These are phyloP conservation scores for Ceratobasidium sp. DNA, from an alignment of 1,284 basidiomycete species.

Conservation along the genomic window DNA sequence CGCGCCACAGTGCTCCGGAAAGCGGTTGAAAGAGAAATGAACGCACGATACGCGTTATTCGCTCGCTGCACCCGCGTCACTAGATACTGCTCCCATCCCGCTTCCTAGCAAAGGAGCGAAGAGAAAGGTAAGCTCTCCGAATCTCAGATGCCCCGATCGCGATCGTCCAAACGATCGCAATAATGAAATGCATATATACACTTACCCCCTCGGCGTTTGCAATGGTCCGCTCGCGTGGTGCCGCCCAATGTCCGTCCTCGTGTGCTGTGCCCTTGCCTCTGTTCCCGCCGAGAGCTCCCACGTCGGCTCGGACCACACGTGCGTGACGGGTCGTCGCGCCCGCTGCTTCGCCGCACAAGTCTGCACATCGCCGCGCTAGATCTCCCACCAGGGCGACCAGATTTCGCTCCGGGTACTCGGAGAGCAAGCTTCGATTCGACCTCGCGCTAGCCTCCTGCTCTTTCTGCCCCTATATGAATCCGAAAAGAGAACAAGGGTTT, in stretches of 20 bases:
- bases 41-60: constrained; percentile 22
- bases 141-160: constrained; percentile 32
- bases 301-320: constrained; percentile 7
- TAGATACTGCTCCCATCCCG: constrained; percentile 47
- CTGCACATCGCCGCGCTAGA: constrained; percentile 67
- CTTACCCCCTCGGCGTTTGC: constrained; percentile 24
- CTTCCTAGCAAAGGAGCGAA: constrained; percentile 48
- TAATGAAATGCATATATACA: constrained; percentile 36
- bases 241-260: constrained; percentile 8
- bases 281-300: constrained; percentile 3
- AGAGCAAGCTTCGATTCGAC: constrained; percentile 34
- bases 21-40: constrained; percentile 11
- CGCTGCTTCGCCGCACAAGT: constrained; percentile 70
- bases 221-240: constrained; percentile 26
- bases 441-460: constrained; percentile 26
- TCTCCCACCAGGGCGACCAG: constrained; percentile 71
- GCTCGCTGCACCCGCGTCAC: constrained; percentile 23
- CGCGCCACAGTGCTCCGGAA: constrained; percentile 43
- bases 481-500: constrained; percentile 26
- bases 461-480: constrained; percentile 7
- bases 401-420: constrained; percentile 64
- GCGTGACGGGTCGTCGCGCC: constrained; percentile 66
- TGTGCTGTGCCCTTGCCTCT: not conserved
- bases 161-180: constrained; percentile 24
- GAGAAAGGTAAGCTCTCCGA: constrained; percentile 1